phyloP scores from a whole-genome alignment of 169 alveolate species.

The Babesia bovis region DNA sequence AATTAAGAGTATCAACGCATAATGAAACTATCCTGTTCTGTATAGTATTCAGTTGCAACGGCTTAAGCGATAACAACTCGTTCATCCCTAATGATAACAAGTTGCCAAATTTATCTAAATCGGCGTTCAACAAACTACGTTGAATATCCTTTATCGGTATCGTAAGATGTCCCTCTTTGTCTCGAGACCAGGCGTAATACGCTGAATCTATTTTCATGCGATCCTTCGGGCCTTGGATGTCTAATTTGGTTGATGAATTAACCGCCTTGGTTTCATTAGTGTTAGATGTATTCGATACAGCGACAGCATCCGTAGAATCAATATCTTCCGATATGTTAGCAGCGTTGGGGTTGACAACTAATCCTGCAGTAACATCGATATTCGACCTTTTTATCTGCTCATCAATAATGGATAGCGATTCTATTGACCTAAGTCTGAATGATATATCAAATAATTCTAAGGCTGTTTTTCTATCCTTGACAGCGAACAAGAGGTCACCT shows the following conservation, averaged over 20 bases:
- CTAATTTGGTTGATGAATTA: background rate
- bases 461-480: constrained; percentile 13
- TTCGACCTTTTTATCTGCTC: background rate
- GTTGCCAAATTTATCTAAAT: constrained; percentile 40
- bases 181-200: constrained; percentile 19
- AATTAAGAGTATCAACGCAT: constrained; percentile 31
- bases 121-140: constrained; percentile 40
- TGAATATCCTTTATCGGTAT: constrained; percentile 48
- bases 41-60: constrained; percentile 53
- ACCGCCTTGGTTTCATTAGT: background rate
- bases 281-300: too few species aligned
- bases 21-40: constrained; percentile 49
- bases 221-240: background rate
- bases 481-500: background rate
- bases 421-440: background rate
- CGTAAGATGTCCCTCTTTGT: constrained; percentile 28
- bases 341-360: background rate
- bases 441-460: constrained; percentile 19
- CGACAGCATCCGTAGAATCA: background rate
- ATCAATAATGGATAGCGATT: background rate
- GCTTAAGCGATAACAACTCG: constrained; percentile 40
- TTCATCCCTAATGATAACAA: constrained; percentile 42
- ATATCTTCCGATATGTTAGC: background rate
- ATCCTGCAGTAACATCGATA: background rate
- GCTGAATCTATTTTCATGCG: background rate